These are phyloP conservation scores for Botrytis deweyae DNA, from an alignment of 2,329 filamentous ascomycete species.

Conservation along the genomic window DNA sequence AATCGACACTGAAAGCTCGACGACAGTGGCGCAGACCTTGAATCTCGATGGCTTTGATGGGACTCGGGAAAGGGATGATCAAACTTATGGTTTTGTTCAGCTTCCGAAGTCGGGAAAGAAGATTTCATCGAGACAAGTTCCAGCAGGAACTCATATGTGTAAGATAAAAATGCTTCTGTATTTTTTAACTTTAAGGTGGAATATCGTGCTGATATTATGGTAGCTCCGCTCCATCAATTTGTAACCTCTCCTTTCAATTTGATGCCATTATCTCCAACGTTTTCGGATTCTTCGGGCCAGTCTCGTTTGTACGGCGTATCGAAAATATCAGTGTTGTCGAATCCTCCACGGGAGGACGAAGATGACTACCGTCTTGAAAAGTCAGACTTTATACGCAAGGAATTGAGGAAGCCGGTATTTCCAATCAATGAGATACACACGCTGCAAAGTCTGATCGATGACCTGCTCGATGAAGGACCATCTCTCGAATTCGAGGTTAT, in stretches of 20 bases:
- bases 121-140: not conserved
- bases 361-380: constrained; percentile 14
- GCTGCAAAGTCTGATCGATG: constrained; percentile 17
- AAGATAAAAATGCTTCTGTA: not conserved
- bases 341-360: not conserved
- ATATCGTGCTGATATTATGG: not conserved
- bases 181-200: not conserved
- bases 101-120: not conserved
- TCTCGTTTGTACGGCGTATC: not conserved
- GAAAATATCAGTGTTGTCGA: constrained; percentile 8
- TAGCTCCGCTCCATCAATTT: not conserved
- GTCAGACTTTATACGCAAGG: constrained; percentile 16
- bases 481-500: constrained; percentile 20
- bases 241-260: not conserved
- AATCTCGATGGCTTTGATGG: not conserved
- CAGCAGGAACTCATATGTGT: not conserved
- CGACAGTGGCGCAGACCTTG: not conserved
- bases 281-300: not conserved
- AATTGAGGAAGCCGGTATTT: constrained; percentile 7
- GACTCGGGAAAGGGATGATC: not conserved
- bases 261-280: not conserved
- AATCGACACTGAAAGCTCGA: not conserved
- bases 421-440: constrained; percentile 6
- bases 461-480: constrained; percentile 1
- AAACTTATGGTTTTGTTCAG: not conserved